phyloP scores from a whole-genome alignment of 2,329 filamentous ascomycete genomes.

The Ophiostoma piceae region DNA sequence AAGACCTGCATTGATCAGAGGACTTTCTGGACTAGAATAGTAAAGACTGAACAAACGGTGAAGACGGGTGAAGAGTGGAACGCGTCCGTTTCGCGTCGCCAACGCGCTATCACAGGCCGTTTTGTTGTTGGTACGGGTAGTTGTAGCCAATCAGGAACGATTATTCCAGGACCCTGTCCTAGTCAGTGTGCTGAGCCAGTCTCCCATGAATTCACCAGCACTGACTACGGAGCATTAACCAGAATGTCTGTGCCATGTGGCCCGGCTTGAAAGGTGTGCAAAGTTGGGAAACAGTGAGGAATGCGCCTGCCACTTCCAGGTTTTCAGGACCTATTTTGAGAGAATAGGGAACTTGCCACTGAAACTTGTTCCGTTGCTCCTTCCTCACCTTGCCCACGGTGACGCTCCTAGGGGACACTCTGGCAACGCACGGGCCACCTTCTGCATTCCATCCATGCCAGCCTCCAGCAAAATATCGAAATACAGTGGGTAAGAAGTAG shows the following conservation, averaged over 20 bases:
- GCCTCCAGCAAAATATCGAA: slow-evolving; percentile 17
- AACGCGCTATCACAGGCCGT: slow-evolving; percentile 21
- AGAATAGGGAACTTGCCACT: neutral
- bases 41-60: slow-evolving; percentile 15
- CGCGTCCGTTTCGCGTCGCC: slow-evolving; percentile 28
- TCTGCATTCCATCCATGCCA: slow-evolving; percentile 15
- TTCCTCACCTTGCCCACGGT: slow-evolving; percentile 3
- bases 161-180: neutral
- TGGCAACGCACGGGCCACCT: slow-evolving; percentile 9
- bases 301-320: neutral
- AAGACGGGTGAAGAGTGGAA: slow-evolving; percentile 10
- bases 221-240: neutral
- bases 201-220: too few species aligned
- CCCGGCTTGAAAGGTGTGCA: neutral
- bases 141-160: neutral
- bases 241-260: neutral
- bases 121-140: slow-evolving; percentile 2
- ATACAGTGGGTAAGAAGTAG: neutral
- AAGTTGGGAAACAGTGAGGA: neutral
- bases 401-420: neutral
- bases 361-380: slow-evolving; percentile 17
- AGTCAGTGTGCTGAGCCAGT: neutral
- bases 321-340: neutral
- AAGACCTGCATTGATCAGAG: neutral
- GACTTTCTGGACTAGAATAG: neutral